These are phyloP conservation scores for Xerocomellus intermedius DNA, from an alignment of 768 basidiomycete genomes.

Conservation along the genomic window DNA sequence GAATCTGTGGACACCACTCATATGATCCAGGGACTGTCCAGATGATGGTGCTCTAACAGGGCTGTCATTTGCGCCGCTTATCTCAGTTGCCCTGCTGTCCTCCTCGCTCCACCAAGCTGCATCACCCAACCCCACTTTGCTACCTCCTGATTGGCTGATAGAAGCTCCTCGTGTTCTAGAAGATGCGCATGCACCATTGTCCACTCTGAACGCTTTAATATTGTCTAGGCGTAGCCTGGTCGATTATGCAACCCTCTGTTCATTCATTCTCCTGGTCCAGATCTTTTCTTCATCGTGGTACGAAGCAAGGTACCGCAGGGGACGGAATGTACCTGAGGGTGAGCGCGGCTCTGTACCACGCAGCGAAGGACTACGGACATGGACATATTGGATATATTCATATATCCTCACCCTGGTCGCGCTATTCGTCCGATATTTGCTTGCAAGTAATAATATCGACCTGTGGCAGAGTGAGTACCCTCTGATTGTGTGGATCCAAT, in stretches of 20 bases:
- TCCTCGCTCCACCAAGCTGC: conserved; percentile 44
- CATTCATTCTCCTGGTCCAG: conserved; percentile 76
- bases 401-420: conserved; percentile 49
- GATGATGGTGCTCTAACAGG: conserved; percentile 89
- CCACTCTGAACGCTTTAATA: conserved; percentile 53
- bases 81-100: conserved; percentile 67
- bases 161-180: conserved; percentile 64
- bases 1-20: conserved; percentile 7
- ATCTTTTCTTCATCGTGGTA: conserved; percentile 75
- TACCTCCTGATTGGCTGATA: conserved; percentile 73
- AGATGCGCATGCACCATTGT: conserved; percentile 39
- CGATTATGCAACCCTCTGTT: conserved; percentile 77
- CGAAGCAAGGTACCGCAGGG: conserved; percentile 51
- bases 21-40: conserved; percentile 56
- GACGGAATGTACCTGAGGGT: conserved; percentile 50
- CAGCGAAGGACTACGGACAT: conserved; percentile 60
- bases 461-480: conserved; percentile 69
- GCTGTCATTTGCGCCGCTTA: conserved; percentile 78
- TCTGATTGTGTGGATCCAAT: background rate
- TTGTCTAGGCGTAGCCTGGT: conserved; percentile 74
- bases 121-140: conserved; percentile 30
- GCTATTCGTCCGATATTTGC: conserved; percentile 47
- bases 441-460: conserved; percentile 42
- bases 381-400: conserved; percentile 66
- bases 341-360: conserved; percentile 77